These are phyloP conservation scores for Colletotrichum tanaceti DNA, from an alignment of 2,329 filamentous ascomycete genomes.

Conservation along the genomic window DNA sequence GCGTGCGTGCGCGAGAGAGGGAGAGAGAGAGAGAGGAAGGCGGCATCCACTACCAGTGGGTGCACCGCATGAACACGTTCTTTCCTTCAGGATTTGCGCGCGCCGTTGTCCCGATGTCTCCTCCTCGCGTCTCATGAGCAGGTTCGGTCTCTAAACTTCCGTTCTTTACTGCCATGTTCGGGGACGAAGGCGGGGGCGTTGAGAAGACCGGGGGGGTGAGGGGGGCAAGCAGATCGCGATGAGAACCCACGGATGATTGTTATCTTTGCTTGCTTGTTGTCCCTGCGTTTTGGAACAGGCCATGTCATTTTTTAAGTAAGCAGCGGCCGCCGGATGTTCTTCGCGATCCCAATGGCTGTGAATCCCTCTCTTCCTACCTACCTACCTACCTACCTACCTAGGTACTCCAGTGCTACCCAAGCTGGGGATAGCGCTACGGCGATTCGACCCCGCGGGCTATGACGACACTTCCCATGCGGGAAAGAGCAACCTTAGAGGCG, in stretches of 20 bases:
- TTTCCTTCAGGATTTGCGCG: background rate
- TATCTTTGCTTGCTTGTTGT: background rate
- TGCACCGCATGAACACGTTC: too few relatives aligned
- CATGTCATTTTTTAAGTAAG: too few relatives aligned
- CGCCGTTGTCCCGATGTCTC: background rate
- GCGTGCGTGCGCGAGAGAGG: too few relatives aligned
- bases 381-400: too few relatives aligned
- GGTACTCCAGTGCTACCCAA: too few relatives aligned
- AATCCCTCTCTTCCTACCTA: too few relatives aligned
- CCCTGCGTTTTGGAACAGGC: background rate
- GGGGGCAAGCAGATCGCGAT: background rate
- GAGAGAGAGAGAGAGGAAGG: too few relatives aligned
- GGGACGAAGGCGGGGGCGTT: background rate
- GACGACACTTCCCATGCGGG: slow-evolving; percentile 38
- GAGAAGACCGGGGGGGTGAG: background rate
- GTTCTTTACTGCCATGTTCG: background rate
- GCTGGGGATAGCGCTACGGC: background rate
- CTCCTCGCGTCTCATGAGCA: background rate
- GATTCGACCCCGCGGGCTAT: slow-evolving; percentile 21
- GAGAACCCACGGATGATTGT: background rate
- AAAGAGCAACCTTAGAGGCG: background rate
- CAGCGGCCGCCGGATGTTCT: too few relatives aligned
- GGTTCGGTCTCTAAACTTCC: background rate
- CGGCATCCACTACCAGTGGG: too few relatives aligned
- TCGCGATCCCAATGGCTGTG: too few relatives aligned